Evolutionary conservation across 2,329 filamentous ascomycete species (phyloP).

Genomic region (Sporothrix pallida): DNA sequence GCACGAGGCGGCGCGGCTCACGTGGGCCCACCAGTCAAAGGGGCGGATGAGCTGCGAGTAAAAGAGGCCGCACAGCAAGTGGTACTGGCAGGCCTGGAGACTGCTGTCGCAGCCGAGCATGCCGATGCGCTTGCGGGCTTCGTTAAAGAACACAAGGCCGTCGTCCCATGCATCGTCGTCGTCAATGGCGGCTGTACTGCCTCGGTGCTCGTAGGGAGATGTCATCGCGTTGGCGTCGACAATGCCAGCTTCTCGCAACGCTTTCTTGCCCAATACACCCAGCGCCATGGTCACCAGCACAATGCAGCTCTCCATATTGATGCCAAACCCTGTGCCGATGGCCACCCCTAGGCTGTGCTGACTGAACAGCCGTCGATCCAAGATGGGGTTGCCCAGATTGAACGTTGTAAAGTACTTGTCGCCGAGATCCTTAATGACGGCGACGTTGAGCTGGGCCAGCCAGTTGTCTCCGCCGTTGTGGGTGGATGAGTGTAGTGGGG

Average conservation of each 20-base stretch:
- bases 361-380: slow-evolving; percentile 59
- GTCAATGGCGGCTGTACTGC: background rate
- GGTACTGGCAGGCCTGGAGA: slow-evolving; percentile 58
- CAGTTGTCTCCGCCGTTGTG: slow-evolving; percentile 45
- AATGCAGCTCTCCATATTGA: slow-evolving; percentile 58
- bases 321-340: slow-evolving; percentile 57
- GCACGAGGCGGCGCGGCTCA: slow-evolving; percentile 57
- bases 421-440: slow-evolving; percentile 57
- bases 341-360: slow-evolving; percentile 55
- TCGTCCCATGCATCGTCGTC: slow-evolving; percentile 34
- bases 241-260: slow-evolving; percentile 57
- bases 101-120: slow-evolving; percentile 43
- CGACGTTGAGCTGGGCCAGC: slow-evolving; percentile 54
- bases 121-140: slow-evolving; percentile 57
- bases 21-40: slow-evolving; percentile 60
- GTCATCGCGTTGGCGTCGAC: slow-evolving; percentile 43
- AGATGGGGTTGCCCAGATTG: slow-evolving; percentile 58
- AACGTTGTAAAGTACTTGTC: slow-evolving; percentile 62
- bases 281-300: slow-evolving; percentile 58
- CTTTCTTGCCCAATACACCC: slow-evolving; percentile 56
- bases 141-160: slow-evolving; percentile 60
- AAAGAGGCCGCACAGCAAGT: slow-evolving; percentile 53
- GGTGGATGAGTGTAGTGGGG: background rate
- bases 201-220: background rate
- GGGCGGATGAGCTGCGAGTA: slow-evolving; percentile 59